Percentiles rank a stretch among this genome's conserved stretches.
These are phyloP conservation scores for Fusarium sp. DNA, from an alignment of 2,329 filamentous ascomycete genomes.

Conservation along the genomic window DNA sequence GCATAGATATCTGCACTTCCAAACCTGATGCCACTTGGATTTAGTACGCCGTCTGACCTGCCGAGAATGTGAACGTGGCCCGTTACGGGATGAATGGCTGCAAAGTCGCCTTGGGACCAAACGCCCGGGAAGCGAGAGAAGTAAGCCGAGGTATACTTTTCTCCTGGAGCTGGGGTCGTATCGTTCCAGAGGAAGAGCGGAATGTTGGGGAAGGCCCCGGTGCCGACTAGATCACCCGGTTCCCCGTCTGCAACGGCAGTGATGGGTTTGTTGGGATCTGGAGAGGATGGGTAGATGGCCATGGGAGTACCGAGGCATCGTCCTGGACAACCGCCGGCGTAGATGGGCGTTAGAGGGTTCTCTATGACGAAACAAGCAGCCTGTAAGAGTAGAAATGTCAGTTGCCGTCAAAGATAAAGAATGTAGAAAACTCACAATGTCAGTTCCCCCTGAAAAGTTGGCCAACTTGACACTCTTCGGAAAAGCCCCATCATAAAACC, in stretches of 20 bases:
- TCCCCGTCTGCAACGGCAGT: constrained; percentile 66
- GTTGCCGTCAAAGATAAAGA: not conserved
- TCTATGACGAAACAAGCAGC: constrained; percentile 71
- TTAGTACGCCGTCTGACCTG: constrained; percentile 82
- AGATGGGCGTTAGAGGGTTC: constrained; percentile 77
- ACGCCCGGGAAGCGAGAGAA: constrained; percentile 74
- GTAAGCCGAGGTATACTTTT: constrained; percentile 71
- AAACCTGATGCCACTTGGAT: constrained; percentile 83
- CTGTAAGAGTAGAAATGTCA: constrained; percentile 41
- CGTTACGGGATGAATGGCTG: constrained; percentile 76
- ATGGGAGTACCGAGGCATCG: constrained; percentile 63
- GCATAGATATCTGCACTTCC: constrained; percentile 85
- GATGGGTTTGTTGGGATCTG: constrained; percentile 60
- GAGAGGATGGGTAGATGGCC: constrained; percentile 67
- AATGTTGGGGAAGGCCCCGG: constrained; percentile 79
- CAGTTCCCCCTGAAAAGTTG: constrained; percentile 84
- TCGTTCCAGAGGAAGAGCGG: constrained; percentile 76
- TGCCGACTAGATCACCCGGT: constrained; percentile 81
- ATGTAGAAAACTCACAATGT: constrained; percentile 67
- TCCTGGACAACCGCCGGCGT: constrained; percentile 66
- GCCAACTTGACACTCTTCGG: constrained; percentile 73
- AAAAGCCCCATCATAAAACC: constrained; percentile 81
- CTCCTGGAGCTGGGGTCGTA: constrained; percentile 58
- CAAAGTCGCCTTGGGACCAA: constrained; percentile 89
- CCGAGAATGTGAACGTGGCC: constrained; percentile 75